Percentiles rank a stretch among this genome's conserved stretches.
These are phyloP conservation scores for Backusella liffmaniae DNA, from an alignment of 192 early-diverging fungal species.

Conservation along the genomic window DNA sequence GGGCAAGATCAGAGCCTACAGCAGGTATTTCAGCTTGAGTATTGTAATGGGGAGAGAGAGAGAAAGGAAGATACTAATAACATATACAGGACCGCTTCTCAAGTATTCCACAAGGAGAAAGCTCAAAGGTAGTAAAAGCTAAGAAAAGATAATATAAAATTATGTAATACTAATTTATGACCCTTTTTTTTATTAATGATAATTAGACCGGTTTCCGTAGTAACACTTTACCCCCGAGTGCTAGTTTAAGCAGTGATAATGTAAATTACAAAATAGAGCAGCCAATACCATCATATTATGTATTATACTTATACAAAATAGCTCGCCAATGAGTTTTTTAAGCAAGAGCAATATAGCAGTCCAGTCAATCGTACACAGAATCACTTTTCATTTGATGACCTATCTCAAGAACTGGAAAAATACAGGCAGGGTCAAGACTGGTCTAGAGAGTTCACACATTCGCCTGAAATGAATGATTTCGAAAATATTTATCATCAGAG, in stretches of 20 bases:
- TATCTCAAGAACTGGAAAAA: constrained; percentile 18
- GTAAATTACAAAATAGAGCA: not conserved
- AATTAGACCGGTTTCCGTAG: not conserved
- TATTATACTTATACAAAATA: not conserved
- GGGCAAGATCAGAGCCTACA: constrained; percentile 9
- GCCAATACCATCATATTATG: not conserved
- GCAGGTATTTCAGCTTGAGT: not conserved
- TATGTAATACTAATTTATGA: not conserved
- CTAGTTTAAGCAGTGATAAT: constrained; percentile 3
- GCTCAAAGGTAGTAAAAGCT: not conserved
- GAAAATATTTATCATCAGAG: not conserved
- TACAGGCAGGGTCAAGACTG: constrained; percentile 9
- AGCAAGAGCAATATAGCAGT: not conserved
- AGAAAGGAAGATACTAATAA: not conserved
- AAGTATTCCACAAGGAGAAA: constrained; percentile 5
- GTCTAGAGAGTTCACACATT: constrained; percentile 9
- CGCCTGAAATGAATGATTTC: not conserved
- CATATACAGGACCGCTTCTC: not conserved
- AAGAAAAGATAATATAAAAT: not conserved
- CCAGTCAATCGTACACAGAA: not conserved
- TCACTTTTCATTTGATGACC: constrained; percentile 9
- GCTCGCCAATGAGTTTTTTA: not conserved
- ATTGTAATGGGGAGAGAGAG: not conserved
- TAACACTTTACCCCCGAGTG: not conserved
- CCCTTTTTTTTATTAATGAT: not conserved